A percentile compares a stretch with the other conserved stretches of the same genome.
Conservation (phyloP, 2,329 filamentous ascomycete species). For the Aspergillus sp. region DNA sequence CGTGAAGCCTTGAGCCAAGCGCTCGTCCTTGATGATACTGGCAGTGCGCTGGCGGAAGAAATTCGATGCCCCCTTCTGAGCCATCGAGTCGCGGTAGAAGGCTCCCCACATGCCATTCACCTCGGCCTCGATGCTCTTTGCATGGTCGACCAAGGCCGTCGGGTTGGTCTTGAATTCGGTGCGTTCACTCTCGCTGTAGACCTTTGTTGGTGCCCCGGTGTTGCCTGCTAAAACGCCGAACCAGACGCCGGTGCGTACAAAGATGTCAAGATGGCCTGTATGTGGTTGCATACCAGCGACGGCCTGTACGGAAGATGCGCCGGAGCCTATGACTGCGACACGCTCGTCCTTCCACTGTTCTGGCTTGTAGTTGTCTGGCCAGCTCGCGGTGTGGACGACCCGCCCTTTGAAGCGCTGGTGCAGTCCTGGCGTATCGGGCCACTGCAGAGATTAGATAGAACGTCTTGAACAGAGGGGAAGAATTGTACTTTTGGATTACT, state of each 20-base stretch:
- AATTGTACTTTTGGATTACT: background rate
- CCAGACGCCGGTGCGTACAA: background rate
- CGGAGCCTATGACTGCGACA: background rate
- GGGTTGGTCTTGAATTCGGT: background rate
- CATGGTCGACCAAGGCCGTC: background rate
- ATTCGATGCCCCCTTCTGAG: background rate
- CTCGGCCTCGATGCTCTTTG: constrained; percentile 4
- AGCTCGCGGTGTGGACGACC: constrained; percentile 4
- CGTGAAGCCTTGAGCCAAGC: background rate
- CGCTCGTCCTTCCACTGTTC: background rate
- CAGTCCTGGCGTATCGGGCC: constrained; percentile 5
- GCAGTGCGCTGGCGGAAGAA: background rate
- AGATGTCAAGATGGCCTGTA: background rate
- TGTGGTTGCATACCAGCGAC: background rate
- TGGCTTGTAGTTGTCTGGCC: background rate
- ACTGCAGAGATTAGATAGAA: background rate
- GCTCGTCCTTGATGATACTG: background rate
- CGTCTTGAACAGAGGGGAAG: no score
- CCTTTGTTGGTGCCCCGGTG: background rate
- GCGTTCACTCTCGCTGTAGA: background rate
- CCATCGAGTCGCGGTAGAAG: background rate
- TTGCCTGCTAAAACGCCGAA: background rate
- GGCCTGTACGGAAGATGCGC: background rate
- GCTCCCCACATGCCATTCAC: constrained; percentile 6
- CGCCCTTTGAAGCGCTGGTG: constrained; percentile 5